phyloP scores from a whole-genome alignment of 1,284 basidiomycete species.

The Hemileia vastatrix region DNA sequence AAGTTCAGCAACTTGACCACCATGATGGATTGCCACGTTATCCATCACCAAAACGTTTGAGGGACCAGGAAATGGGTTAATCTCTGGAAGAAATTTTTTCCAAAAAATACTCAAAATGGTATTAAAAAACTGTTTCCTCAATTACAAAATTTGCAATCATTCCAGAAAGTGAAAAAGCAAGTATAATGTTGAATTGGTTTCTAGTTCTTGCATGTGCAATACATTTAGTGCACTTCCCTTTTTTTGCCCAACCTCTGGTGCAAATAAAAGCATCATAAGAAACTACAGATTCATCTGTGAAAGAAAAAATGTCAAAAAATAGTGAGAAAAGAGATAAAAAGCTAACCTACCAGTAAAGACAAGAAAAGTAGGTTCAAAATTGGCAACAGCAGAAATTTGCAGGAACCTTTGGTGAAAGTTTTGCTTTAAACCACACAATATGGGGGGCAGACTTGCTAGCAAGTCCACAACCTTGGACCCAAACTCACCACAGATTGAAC shows the following conservation, averaged over 20 bases:
- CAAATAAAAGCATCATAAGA: not conserved
- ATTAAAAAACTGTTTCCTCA: not conserved
- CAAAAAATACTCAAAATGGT: not conserved
- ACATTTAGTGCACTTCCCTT: not conserved
- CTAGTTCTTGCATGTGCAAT: not conserved
- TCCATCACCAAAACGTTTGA: slow-evolving; percentile 1
- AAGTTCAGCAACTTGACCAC: not conserved
- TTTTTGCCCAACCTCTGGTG: not conserved
- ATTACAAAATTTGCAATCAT: not conserved
- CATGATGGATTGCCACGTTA: not conserved
- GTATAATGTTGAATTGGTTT: not conserved
- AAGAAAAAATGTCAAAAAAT: not conserved
- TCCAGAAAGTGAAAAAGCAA: not conserved
- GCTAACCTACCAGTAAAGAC: not conserved
- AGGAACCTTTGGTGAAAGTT: no score
- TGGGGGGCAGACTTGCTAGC: no score
- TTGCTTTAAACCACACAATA: no score
- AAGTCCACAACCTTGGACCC: no score
- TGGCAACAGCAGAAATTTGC: not conserved
- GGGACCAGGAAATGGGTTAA: not conserved
- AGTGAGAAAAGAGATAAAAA: not conserved
- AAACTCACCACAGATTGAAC: no score
- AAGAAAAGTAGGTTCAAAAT: not conserved
- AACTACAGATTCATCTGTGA: not conserved
- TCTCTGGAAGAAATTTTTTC: not conserved